Evolutionary conservation across 2,329 filamentous ascomycete species (phyloP).

Genomic region (Rhynchosporium agropyri): DNA sequence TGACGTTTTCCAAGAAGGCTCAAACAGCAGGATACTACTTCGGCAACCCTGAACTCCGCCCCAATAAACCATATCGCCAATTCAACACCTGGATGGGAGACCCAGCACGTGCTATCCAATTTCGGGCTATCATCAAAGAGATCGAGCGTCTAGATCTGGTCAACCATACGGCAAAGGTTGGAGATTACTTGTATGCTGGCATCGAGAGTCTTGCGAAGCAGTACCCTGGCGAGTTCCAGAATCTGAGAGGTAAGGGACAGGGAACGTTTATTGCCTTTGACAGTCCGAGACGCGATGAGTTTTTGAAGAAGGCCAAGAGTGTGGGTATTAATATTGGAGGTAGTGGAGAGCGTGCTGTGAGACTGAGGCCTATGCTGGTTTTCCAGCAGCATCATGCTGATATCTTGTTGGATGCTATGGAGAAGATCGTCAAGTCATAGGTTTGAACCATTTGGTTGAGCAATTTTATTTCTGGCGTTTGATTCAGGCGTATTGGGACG

Average conservation of each 20-base stretch:
- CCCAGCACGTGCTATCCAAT: conserved; percentile 74
- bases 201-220: conserved; percentile 63
- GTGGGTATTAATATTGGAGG: conserved; percentile 78
- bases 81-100: conserved; percentile 92
- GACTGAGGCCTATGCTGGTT: conserved; percentile 78
- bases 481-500: conserved; percentile 8
- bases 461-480: background rate
- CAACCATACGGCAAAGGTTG: conserved; percentile 60
- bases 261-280: conserved; percentile 83
- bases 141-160: conserved; percentile 71
- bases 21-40: conserved; percentile 85
- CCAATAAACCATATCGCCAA: conserved; percentile 82
- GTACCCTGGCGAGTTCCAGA: conserved; percentile 71
- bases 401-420: conserved; percentile 75
- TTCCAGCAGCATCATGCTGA: conserved; percentile 90
- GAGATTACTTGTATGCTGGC: conserved; percentile 68
- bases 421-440: conserved; percentile 52
- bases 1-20: conserved; percentile 88
- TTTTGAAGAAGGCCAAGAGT: conserved; percentile 71
- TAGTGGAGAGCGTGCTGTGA: conserved; percentile 68
- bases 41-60: conserved; percentile 71
- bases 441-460: background rate
- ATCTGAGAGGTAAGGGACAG: conserved; percentile 75
- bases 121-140: conserved; percentile 77
- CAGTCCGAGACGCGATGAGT: conserved; percentile 67